Conservation (phyloP, 495 filamentous ascomycete species). For the Friedmanniomyces simplex region DNA sequence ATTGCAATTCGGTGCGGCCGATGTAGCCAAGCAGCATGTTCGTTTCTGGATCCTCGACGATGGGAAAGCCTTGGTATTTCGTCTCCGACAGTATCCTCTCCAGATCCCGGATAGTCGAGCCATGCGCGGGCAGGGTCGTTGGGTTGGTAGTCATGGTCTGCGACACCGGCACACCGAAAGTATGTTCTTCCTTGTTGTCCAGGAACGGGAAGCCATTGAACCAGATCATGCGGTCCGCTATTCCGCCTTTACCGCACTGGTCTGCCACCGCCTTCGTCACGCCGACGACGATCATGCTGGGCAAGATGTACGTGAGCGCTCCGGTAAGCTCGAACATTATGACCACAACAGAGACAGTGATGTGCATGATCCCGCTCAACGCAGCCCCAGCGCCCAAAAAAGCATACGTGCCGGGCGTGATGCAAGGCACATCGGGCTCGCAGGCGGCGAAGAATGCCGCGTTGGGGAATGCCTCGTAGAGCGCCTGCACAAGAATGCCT, state of each 20-base stretch:
- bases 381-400: conserved; percentile 91
- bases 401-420: conserved; percentile 92
- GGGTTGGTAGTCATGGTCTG: conserved; percentile 82
- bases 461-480: conserved; percentile 72
- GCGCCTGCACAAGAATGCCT: conserved; percentile 85
- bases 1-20: conserved; percentile 84
- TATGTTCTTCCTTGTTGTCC: conserved; percentile 97
- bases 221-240: conserved; percentile 98
- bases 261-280: conserved; percentile 92
- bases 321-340: conserved; percentile 98
- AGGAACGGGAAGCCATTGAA: conserved; percentile 97
- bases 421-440: conserved; percentile 85
- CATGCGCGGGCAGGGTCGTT: conserved; percentile 60
- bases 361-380: conserved; percentile 95
- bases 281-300: conserved; percentile 97
- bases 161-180: conserved; percentile 90
- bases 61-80: conserved; percentile 89
- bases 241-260: conserved; percentile 87
- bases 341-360: conserved; percentile 90
- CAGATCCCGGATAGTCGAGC: conserved; percentile 61
- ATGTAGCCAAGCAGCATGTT: conserved; percentile 84
- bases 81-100: conserved; percentile 67
- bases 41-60: conserved; percentile 63
- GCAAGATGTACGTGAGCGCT: conserved; percentile 88
- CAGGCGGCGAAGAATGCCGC: conserved; percentile 81